Conservation (phyloP, 345 rosid species). For the Crucihimalaya himalaica region DNA sequence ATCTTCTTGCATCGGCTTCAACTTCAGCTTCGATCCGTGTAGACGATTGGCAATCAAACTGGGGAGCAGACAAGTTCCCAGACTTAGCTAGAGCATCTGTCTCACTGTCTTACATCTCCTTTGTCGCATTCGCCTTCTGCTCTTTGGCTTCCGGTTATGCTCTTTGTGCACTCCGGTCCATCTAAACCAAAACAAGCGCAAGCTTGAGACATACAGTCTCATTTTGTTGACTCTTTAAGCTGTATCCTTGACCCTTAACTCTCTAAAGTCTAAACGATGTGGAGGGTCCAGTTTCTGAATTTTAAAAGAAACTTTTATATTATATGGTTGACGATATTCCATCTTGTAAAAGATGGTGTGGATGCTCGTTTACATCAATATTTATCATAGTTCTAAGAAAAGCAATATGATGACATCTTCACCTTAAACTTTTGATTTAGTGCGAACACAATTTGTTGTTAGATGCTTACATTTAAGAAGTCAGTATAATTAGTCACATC, state of each 20-base stretch:
- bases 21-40: constrained; percentile 81
- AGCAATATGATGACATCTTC: not conserved
- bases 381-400: not conserved
- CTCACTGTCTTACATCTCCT: constrained; percentile 62
- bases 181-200: constrained; percentile 33
- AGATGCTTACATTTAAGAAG: not conserved
- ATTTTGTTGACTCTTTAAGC: not conserved
- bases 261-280: not conserved
- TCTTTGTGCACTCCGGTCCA: constrained; percentile 52
- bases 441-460: not conserved
- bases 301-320: not conserved
- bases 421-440: not conserved
- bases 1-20: constrained; percentile 85
- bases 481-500: not conserved
- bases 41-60: constrained; percentile 80
- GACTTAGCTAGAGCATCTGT: constrained; percentile 76
- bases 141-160: constrained; percentile 72
- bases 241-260: not conserved
- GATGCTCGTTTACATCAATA: not conserved
- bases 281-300: not conserved
- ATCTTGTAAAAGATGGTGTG: not conserved
- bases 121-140: constrained; percentile 66
- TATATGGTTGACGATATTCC: not conserved
- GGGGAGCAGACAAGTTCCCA: constrained; percentile 87
- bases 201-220: constrained; percentile 3